A percentile compares a stretch with the other conserved stretches of the same genome.
Conservation (phyloP, 2,329 filamentous ascomycete genomes). For the Malbranchea cinnamomea region DNA sequence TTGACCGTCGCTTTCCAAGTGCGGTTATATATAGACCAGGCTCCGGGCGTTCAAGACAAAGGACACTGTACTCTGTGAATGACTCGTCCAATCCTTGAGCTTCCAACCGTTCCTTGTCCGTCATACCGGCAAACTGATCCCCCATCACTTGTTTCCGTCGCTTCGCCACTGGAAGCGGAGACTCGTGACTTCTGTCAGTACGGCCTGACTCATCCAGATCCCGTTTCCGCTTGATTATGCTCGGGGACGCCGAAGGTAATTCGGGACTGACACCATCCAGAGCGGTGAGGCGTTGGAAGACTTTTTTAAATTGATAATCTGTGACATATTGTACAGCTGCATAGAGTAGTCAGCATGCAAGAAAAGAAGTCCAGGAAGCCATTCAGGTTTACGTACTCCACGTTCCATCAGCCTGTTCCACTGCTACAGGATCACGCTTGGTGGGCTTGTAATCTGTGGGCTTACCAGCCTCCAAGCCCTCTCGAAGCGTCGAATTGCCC, state of each 20-base stretch:
- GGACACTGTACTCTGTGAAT: slow-evolving; percentile 26
- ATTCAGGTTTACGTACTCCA: slow-evolving; percentile 16
- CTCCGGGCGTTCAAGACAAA: slow-evolving; percentile 21
- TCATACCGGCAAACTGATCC: slow-evolving; percentile 17
- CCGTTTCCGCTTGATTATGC: background rate
- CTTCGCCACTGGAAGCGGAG: slow-evolving; percentile 1
- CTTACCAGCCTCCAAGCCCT: slow-evolving; percentile 20
- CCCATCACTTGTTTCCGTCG: slow-evolving; percentile 5
- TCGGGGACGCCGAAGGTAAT: too few species aligned
- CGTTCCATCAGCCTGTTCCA: slow-evolving; percentile 16
- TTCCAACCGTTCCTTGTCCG: slow-evolving; percentile 24
- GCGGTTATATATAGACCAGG: slow-evolving; percentile 29
- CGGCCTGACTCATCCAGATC: background rate
- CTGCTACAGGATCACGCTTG: slow-evolving; percentile 20
- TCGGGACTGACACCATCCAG: too few species aligned
- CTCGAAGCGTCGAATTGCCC: slow-evolving; percentile 29
- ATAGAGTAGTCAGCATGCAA: too few species aligned
- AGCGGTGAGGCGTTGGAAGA: too few species aligned
- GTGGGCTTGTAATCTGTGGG: slow-evolving; percentile 21
- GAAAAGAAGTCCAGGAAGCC: background rate
- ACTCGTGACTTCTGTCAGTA: background rate
- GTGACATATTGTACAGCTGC: too few species aligned
- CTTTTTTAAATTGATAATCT: too few species aligned
- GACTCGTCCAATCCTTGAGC: slow-evolving; percentile 25
- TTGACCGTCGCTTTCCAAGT: slow-evolving; percentile 22